These are phyloP conservation scores for Aureobasidium namibiae DNA, from an alignment of 2,329 filamentous ascomycete genomes.

Conservation along the genomic window DNA sequence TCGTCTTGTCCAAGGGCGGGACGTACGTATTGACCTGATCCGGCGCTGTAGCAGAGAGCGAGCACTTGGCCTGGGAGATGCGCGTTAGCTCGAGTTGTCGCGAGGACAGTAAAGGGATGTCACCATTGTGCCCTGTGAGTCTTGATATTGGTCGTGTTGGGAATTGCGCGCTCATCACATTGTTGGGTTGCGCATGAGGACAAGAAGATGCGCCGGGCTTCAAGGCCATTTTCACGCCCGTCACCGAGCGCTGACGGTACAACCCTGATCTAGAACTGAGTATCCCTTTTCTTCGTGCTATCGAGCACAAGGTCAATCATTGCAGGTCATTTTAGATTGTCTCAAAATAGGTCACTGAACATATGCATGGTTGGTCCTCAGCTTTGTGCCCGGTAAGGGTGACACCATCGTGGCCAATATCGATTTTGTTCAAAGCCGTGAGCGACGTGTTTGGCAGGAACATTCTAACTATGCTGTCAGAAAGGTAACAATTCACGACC, in stretches of 20 bases:
- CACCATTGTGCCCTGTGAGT: constrained; percentile 33
- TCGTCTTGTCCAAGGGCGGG: no score
- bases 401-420: background rate
- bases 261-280: background rate
- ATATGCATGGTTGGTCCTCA: no score
- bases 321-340: background rate
- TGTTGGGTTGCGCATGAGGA: background rate
- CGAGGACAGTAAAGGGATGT: background rate
- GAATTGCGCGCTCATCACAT: constrained; percentile 31
- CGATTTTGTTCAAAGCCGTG: no score
- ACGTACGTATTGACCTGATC: constrained; percentile 38
- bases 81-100: background rate
- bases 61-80: constrained; percentile 36
- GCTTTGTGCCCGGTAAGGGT: background rate
- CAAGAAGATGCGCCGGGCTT: background rate
- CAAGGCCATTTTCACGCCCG: background rate
- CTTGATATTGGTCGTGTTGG: constrained; percentile 32
- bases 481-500: no score
- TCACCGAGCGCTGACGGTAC: background rate
- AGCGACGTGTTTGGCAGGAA: no score
- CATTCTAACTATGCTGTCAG: no score
- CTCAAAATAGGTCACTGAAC: no score
- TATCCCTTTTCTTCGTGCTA: background rate
- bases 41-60: constrained; percentile 42
- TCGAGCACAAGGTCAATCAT: background rate